Conservation (phyloP, 176 grass and related monocot genomes). For the Oryza glumipatula region DNA sequence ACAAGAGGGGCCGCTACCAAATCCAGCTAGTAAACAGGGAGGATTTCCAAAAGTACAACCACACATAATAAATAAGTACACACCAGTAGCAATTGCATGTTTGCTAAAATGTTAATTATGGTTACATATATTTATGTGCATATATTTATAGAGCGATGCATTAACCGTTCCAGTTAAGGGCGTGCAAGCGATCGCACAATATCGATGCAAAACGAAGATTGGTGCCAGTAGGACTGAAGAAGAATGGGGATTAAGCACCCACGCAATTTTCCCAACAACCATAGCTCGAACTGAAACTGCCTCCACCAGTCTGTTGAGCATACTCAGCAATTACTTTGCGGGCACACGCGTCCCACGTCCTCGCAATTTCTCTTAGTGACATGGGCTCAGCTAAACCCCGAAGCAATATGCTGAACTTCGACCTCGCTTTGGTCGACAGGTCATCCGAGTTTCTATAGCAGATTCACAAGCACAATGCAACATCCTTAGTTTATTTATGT, state of each 20-base stretch:
- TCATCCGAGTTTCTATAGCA: conserved; percentile 70
- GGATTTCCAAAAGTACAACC: conserved; percentile 23
- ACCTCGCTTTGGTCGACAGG: conserved; percentile 73
- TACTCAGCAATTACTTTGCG: conserved; percentile 82
- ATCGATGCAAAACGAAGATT: not conserved
- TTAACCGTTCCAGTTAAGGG: not conserved
- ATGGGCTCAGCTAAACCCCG: conserved; percentile 76
- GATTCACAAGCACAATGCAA: conserved; percentile 31
- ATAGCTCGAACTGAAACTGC: conserved; percentile 91
- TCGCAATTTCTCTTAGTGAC: conserved; percentile 86
- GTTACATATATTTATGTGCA: not conserved
- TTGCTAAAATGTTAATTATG: conserved; percentile 8
- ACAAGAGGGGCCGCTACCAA: not conserved
- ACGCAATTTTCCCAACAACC: conserved; percentile 78
- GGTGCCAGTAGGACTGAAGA: not conserved
- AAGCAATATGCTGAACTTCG: conserved; percentile 69
- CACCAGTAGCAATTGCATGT: not conserved
- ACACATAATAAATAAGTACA: not conserved
- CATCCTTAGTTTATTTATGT: conserved; percentile 8
- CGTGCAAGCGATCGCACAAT: not conserved
- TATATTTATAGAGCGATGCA: not conserved
- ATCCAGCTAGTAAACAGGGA: not conserved
- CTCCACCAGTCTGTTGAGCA: conserved; percentile 82
- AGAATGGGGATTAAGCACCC: conserved; percentile 39
- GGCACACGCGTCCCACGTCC: conserved; percentile 79